Evolutionary conservation across 345 rosid species (phyloP).

Genomic region (Lepidium aucheri): DNA sequence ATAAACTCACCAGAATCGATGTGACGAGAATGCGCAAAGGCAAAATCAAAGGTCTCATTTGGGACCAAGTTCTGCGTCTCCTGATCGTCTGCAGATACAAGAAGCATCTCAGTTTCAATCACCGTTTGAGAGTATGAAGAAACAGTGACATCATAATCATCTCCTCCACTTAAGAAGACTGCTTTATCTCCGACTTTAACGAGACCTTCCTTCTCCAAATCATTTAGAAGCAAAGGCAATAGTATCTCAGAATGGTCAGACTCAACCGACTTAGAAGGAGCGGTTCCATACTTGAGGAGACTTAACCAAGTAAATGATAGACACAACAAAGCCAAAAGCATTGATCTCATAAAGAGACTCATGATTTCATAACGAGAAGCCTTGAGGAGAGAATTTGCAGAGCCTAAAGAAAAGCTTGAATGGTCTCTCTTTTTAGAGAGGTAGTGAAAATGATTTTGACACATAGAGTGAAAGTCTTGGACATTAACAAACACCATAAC

Average conservation of each 20-base stretch:
- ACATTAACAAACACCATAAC: constrained; percentile 35
- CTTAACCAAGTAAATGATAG: constrained; percentile 31
- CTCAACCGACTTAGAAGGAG: constrained; percentile 7
- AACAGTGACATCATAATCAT: constrained; percentile 24
- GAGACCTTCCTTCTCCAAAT: constrained; percentile 55
- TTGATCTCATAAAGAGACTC: constrained; percentile 31
- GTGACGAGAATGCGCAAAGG: constrained; percentile 35
- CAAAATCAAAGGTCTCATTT: constrained; percentile 36
- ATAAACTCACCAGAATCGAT: constrained; percentile 34
- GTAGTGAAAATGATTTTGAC: constrained; percentile 15
- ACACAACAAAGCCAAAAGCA: constrained; percentile 39
- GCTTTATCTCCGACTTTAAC: constrained; percentile 34
- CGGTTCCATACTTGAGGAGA: constrained; percentile 11
- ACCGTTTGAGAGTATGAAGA: constrained; percentile 23
- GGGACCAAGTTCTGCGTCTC: constrained; percentile 35
- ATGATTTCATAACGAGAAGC: constrained; percentile 32
- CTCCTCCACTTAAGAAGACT: constrained; percentile 31
- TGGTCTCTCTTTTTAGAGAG: constrained; percentile 16
- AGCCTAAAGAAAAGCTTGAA: constrained; percentile 17
- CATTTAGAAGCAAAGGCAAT: constrained; percentile 38
- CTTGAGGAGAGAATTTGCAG: constrained; percentile 27
- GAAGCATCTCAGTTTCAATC: constrained; percentile 25
- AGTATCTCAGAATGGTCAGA: not conserved
- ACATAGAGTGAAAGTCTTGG: constrained; percentile 32
- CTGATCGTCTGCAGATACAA: constrained; percentile 32